phyloP scores from a whole-genome alignment of 345 rosid genomes.

The Dipteronia dyeriana region DNA sequence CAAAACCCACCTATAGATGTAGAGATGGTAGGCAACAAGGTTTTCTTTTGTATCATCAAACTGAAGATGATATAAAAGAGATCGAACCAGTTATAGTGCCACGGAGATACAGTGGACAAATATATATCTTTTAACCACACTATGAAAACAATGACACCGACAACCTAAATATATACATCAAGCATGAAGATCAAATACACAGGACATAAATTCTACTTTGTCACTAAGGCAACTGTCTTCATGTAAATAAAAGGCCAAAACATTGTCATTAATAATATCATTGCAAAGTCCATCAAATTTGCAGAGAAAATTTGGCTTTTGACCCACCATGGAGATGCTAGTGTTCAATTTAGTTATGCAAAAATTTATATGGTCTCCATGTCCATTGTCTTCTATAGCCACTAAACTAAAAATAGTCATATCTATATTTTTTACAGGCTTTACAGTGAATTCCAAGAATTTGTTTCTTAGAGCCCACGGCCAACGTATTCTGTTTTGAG shows the following conservation, averaged over 20 bases:
- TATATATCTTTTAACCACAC: neutral
- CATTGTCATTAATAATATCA: neutral
- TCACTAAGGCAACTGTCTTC: neutral
- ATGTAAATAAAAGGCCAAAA: neutral
- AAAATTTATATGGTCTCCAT: neutral
- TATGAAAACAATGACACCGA: no score
- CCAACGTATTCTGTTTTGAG: neutral
- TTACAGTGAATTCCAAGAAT: neutral
- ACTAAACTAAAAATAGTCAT: neutral
- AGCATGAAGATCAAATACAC: neutral
- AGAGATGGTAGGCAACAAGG: no score
- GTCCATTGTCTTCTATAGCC: neutral
- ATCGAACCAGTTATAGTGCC: neutral
- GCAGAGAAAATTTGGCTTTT: neutral
- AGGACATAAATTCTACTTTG: neutral
- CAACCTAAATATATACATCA: neutral
- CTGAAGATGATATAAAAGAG: neutral
- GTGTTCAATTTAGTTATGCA: neutral
- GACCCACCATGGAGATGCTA: neutral
- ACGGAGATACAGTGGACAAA: neutral
- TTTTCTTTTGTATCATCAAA: neutral
- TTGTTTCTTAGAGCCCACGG: neutral
- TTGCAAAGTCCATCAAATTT: neutral
- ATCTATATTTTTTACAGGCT: neutral
- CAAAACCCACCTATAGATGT: neutral